Base-by-base conservation (phyloP, 139 green algal species). In the Coelastrella sp. region DNA sequence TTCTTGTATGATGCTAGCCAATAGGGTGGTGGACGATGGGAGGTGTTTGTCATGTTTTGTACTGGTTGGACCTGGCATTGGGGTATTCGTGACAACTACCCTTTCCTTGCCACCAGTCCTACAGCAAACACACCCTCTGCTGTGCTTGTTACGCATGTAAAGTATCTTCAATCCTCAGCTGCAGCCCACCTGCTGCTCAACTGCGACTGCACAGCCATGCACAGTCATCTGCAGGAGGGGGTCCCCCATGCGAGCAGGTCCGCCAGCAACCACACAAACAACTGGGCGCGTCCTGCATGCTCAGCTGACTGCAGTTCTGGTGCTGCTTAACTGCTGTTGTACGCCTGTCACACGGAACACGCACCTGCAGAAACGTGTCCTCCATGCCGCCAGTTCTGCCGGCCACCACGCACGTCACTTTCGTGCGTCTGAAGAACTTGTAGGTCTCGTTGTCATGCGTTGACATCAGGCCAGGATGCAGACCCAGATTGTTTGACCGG, bases 391-490 rank as follows among this genome's bases (percentile, higher is more conserved):
- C 92, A 4, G 92, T 59, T 4, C 94, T 74, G 4, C 87, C 84
- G 65, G 87, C 86, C 68, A 95, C 73, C 17, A 88, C 54, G 74
- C 92, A 95, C 17, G 90, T 87, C 22, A 96, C 94, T 22, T 87
- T 85, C 65, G 94, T 94, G 76, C 84, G 77, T 32, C 83, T 80
- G 87, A 97, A 97, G 90, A 84, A 96, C 0, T 73, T 47, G 5
- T 87, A 76, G 2, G 94, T 96, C 54, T 95, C 91, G 87, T 96
- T 90, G 59, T 97, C 95, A 68, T 95, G 91, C 0, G 93, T 95
- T 2, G 61, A 80, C 94, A 96, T 96, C n/a, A 96, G 77, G 57
- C 95, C 95, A 5, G 22, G n/a, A 47, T 74, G 59, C 17, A 86
- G 47, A 7, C 74, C 73, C 4, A 88, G 59, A 75, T 93, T 93